Evolutionary conservation across 139 green algal species (phyloP).

Genomic region (Chlamydomonas incerta): DNA sequence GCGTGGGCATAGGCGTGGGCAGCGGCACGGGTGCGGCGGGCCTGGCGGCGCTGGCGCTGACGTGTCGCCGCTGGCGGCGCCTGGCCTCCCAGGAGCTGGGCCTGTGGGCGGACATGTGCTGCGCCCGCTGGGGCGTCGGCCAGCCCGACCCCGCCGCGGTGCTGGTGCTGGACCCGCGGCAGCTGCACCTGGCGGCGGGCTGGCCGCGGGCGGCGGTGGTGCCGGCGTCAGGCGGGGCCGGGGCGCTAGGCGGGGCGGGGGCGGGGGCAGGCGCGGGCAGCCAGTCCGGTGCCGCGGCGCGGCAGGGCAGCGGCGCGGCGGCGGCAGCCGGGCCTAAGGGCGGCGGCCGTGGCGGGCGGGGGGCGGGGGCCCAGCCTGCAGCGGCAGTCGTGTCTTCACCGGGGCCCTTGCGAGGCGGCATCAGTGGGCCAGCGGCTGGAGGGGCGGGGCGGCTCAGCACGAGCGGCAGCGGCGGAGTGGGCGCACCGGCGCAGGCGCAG

Average conservation of each 20-base stretch:
- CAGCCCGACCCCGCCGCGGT: neutral
- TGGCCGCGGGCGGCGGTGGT: neutral
- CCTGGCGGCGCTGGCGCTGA: neutral
- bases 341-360: neutral
- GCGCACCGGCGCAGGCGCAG: too few species aligned
- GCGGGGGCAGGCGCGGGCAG: too few species aligned
- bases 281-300: too few species aligned
- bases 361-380: neutral
- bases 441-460: too few species aligned
- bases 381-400: neutral
- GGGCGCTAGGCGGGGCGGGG: neutral
- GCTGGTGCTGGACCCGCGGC: neutral
- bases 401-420: too few species aligned
- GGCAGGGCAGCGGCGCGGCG: too few species aligned
- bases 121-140: neutral
- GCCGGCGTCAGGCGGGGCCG: too few species aligned
- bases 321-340: too few species aligned
- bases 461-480: too few species aligned
- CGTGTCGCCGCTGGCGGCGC: constrained; percentile 16
- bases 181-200: constrained; percentile 25
- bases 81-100: neutral
- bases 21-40: neutral
- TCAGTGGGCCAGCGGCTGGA: too few species aligned
- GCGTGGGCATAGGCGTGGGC: neutral
- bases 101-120: constrained; percentile 25